Evolutionary conservation across 2,329 filamentous ascomycete species (phyloP), one percentile per base, ranked within the genome.

Genomic region (Botryotinia calthae): DNA sequence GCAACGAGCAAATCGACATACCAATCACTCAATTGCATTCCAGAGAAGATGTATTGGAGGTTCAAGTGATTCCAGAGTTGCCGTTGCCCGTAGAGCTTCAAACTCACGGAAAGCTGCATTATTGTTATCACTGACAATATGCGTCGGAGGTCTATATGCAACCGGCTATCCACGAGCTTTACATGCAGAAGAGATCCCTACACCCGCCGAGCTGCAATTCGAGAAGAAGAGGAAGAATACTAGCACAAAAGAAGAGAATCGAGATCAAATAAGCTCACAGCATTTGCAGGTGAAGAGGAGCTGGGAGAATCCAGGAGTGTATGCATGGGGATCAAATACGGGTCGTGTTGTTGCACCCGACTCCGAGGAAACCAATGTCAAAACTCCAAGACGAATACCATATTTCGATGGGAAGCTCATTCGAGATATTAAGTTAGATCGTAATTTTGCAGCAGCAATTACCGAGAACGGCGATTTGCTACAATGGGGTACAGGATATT

Each of bases 281-380:
- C 94, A 97, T 82, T 84, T 93, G 9, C 95, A 98, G 83, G 92
- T 97, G 73, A 94, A 93, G 83, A 89, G 89, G 80, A 97, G 93
- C 82, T 90, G 87, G 86, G 88, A 89, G 82, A 90, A 93, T 74
- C 95, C 96, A 0, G 96, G 95, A 2, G 92, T 98, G 0, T 98
- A 97, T 82, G 90, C 92, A 8, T 99, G 96, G 95, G 96, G 96
- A 0, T 94, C 92, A 28, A 99, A 99, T 79, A 85, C 85, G 25
- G 93, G 94, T 74, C 88, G 88, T 77, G 95, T 97, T n/a, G 93
- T 93, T 54, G 94, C 95, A 59, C 94, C 95, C 1, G 90, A 92
- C 75, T 95, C 92, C 14, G 87, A 91, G 69, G 94, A 97, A 71
- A 84, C 85, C 44, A 87, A 91, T 75, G 86, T 98, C 81, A 98